Percentiles rank a stretch among this genome's conserved stretches.
Evolutionary conservation across 2,329 filamentous ascomycete genomes (phyloP).

Genomic region (Elsinoe necatrix): DNA sequence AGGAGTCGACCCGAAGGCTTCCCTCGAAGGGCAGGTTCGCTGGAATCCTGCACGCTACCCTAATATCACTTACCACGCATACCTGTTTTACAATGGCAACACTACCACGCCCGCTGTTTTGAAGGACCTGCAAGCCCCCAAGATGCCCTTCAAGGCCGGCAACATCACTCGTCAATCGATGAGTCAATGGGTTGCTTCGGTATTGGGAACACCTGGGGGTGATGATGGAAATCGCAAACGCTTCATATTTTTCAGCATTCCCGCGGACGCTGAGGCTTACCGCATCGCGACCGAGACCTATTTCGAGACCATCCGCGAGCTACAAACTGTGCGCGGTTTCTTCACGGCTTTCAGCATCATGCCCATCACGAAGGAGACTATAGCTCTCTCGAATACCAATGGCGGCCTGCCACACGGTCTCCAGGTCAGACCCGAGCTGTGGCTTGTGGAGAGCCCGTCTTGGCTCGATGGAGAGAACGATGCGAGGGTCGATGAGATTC

Average conservation of each 20-base stretch:
- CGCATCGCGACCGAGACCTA: neutral
- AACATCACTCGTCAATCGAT: neutral
- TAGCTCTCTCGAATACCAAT: neutral
- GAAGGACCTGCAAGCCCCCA: neutral
- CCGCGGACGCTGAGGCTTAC: neutral
- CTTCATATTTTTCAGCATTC: neutral
- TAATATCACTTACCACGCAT: neutral
- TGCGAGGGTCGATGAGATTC: neutral
- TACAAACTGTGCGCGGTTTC: neutral
- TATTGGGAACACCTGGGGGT: neutral
- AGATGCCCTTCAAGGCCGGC: neutral
- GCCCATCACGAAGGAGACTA: neutral
- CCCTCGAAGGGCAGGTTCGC: neutral
- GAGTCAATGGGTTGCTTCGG: neutral
- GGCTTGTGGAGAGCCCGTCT: neutral
- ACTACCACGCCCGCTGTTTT: neutral
- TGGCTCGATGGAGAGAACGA: neutral
- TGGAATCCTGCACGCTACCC: neutral
- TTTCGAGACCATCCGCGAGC: neutral
- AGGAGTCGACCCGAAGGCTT: neutral
- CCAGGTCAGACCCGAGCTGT: neutral
- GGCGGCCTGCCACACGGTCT: neutral
- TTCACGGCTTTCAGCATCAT: neutral
- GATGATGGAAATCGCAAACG: neutral
- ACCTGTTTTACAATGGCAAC: neutral